These are phyloP conservation scores for Oxyria digyna DNA, from an alignment of 148 eudicot genomes.

Conservation along the genomic window DNA sequence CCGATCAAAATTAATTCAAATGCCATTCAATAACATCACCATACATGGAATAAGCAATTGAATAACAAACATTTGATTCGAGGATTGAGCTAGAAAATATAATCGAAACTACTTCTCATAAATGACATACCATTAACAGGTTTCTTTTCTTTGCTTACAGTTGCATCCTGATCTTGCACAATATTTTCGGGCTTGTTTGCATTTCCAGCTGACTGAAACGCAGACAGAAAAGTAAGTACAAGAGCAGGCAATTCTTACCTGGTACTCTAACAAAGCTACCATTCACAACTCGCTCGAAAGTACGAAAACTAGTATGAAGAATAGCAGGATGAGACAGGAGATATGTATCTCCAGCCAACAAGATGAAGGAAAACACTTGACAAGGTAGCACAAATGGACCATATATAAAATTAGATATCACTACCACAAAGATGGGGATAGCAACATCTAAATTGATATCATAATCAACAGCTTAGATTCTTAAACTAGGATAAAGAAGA, in stretches of 20 bases:
- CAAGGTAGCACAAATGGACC: background rate
- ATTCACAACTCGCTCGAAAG: background rate
- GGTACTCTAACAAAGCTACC: background rate
- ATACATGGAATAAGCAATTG: background rate
- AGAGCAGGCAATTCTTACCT: background rate
- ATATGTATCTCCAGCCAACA: constrained; percentile 2
- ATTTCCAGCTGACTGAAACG: constrained; percentile 64
- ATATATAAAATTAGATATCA: background rate
- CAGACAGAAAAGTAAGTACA: constrained; percentile 5
- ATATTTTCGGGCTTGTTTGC: constrained; percentile 29
- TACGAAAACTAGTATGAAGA: background rate
- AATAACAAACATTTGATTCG: background rate
- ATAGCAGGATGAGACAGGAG: background rate
- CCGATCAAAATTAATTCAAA: background rate
- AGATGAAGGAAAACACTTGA: background rate
- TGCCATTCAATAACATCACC: background rate
- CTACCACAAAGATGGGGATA: background rate
- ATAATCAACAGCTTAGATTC: background rate
- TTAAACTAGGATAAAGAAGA: background rate
- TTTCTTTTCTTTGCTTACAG: constrained; percentile 16
- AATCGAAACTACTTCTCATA: background rate
- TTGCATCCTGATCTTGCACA: constrained; percentile 23
- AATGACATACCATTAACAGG: constrained; percentile 24
- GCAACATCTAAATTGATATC: background rate
- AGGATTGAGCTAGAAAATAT: background rate